Evolutionary conservation across 495 filamentous ascomycete genomes (phyloP).

Genomic region (Tetracladium marchalianum): DNA sequence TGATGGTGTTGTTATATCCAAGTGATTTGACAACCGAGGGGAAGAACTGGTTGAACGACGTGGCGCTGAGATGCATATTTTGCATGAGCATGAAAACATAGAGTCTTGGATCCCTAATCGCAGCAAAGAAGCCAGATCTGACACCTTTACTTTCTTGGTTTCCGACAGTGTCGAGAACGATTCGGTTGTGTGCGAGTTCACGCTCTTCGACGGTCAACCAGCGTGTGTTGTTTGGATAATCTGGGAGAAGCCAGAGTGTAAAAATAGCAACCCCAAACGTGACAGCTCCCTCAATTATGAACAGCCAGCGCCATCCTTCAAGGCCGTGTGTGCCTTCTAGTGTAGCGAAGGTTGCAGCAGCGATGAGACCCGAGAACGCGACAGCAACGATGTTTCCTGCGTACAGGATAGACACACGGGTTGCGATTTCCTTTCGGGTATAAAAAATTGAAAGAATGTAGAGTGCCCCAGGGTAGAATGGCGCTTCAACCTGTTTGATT

Average conservation of each 20-base stretch:
- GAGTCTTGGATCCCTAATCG: conserved; percentile 30
- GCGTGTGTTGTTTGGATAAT: conserved; percentile 32
- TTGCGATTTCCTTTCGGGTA: conserved; percentile 35
- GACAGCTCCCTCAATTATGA: conserved; percentile 22
- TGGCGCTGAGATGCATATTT: conserved; percentile 29
- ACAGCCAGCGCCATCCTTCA: conserved; percentile 20
- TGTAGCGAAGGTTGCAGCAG: conserved; percentile 25
- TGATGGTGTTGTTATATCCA: conserved; percentile 38
- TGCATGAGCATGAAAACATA: conserved; percentile 38
- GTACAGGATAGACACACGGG: conserved; percentile 32
- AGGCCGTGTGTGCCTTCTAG: conserved; percentile 12
- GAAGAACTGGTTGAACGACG: conserved; percentile 43
- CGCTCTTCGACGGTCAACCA: conserved; percentile 34
- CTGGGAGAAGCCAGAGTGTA: conserved; percentile 28
- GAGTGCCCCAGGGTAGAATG: conserved; percentile 38
- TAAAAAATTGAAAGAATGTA: conserved; percentile 40
- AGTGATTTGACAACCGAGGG: conserved; percentile 44
- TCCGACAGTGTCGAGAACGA: not conserved
- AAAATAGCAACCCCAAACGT: conserved; percentile 31
- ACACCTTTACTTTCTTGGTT: conserved; percentile 5
- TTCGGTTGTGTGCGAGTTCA: conserved; percentile 21
- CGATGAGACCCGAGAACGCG: conserved; percentile 36
- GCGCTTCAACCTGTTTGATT: conserved; percentile 13
- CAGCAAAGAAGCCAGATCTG: conserved; percentile 28
- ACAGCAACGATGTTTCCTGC: conserved; percentile 29